A percentile compares a stretch with the other conserved stretches of the same genome.
These are phyloP conservation scores for Coniochaeta ligniaria DNA, from an alignment of 2,329 filamentous ascomycete genomes.

Conservation along the genomic window DNA sequence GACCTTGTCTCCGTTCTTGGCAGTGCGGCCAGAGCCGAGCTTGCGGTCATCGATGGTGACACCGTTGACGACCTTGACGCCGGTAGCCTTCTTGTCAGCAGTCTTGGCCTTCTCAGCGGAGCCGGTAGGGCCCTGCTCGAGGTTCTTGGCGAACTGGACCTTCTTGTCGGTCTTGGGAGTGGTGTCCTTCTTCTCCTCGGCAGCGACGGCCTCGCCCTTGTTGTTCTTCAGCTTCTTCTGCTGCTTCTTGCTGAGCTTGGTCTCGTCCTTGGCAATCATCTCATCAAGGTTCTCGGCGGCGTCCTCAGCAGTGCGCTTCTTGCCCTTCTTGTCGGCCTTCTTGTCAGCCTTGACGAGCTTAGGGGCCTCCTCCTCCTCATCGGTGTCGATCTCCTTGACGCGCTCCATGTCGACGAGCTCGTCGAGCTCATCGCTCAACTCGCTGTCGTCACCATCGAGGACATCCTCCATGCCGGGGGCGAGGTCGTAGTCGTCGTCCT, in stretches of 20 bases:
- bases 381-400: slow-evolving; percentile 74
- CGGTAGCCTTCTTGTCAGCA: slow-evolving; percentile 44
- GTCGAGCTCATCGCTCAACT: slow-evolving; percentile 71
- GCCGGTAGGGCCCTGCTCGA: slow-evolving; percentile 89
- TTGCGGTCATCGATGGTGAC: slow-evolving; percentile 96
- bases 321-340: slow-evolving; percentile 55
- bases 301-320: slow-evolving; percentile 85
- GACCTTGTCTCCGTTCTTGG: slow-evolving; percentile 85
- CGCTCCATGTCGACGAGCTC: slow-evolving; percentile 66
- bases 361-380: slow-evolving; percentile 69
- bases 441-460: slow-evolving; percentile 57
- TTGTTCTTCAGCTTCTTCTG: slow-evolving; percentile 99
- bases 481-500: slow-evolving; percentile 72
- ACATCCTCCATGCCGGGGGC: slow-evolving; percentile 75
- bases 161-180: slow-evolving; percentile 70
- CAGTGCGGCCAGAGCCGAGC: slow-evolving; percentile 72
- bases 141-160: slow-evolving; percentile 98
- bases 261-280: slow-evolving; percentile 73
- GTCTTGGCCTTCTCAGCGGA: slow-evolving; percentile 43
- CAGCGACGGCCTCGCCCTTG: slow-evolving; percentile 74
- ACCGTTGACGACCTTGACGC: slow-evolving; percentile 75
- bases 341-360: slow-evolving; percentile 41
- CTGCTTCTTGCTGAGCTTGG: slow-evolving; percentile 90
- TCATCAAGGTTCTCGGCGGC: slow-evolving; percentile 67
- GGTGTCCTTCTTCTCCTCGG: slow-evolving; percentile 45